Conservation (phyloP, 441 rosid species). For the Biscutella auriculata region DNA sequence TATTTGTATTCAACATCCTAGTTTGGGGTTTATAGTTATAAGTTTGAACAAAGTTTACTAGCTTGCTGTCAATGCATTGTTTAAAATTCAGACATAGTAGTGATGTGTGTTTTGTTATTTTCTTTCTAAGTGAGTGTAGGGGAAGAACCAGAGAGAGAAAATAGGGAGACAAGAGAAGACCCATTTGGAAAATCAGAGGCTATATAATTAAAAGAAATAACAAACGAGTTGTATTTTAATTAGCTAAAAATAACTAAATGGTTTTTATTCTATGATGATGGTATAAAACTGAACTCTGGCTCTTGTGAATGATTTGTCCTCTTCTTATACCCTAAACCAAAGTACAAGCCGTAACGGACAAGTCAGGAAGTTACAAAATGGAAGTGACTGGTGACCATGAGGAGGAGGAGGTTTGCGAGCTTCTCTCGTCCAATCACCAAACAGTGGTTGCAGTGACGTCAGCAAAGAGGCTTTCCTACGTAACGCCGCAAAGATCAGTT, state of each 20-base stretch:
- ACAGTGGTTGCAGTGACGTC: constrained; percentile 28
- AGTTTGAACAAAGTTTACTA: not conserved
- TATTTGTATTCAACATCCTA: not conserved
- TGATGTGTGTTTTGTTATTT: not conserved
- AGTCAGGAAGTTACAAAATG: constrained; percentile 29
- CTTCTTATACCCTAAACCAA: too few relatives aligned
- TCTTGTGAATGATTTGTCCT: too few relatives aligned
- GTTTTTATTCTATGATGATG: too few relatives aligned
- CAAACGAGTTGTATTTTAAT: too few relatives aligned
- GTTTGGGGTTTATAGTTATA: not conserved
- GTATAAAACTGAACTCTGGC: too few relatives aligned
- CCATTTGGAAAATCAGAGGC: not conserved
- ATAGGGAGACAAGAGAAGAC: not conserved
- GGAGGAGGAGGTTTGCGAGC: constrained; percentile 46
- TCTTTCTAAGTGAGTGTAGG: constrained; percentile 17
- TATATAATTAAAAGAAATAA: too few relatives aligned
- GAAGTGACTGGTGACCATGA: constrained; percentile 39
- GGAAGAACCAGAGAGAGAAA: not conserved
- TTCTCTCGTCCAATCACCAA: constrained; percentile 25
- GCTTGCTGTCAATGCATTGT: not conserved
- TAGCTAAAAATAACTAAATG: too few relatives aligned
- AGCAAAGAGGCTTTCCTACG: constrained; percentile 20
- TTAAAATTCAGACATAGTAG: not conserved
- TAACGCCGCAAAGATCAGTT: constrained; percentile 32
- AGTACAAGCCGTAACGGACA: constrained; percentile 33